Conservation (phyloP, 768 basidiomycete species). For the Rubroboletus pulcherrimus region DNA sequence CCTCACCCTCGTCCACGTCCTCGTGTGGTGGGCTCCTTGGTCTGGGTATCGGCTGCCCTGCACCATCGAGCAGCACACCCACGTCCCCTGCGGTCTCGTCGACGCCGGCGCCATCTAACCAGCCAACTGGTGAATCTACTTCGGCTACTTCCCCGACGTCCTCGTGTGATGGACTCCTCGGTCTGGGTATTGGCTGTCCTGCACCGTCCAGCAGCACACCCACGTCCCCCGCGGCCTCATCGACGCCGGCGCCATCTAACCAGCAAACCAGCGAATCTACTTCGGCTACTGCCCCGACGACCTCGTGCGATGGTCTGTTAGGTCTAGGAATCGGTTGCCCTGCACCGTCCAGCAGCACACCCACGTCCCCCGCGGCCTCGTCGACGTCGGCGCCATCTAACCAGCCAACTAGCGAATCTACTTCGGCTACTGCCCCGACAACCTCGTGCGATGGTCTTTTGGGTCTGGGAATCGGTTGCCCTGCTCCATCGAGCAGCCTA, state of each 20-base stretch:
- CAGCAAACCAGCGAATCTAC: background rate
- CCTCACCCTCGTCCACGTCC: background rate
- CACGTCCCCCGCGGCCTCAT: background rate
- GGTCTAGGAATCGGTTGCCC: background rate
- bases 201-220: background rate
- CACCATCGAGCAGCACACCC: background rate
- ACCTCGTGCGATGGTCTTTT: slow-evolving; percentile 7
- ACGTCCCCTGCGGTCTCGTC: background rate
- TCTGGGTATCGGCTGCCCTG: background rate
- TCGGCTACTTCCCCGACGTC: background rate
- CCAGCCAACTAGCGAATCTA: background rate
- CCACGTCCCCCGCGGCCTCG: background rate
- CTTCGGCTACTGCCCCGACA: background rate
- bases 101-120: background rate
- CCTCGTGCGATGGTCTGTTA: background rate
- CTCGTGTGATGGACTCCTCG: background rate
- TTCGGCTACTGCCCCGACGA: background rate
- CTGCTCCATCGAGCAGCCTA: background rate
- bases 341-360: background rate
- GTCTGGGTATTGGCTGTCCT: background rate
- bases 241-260: background rate
- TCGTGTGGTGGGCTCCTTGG: background rate
- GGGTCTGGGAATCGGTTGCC: background rate
- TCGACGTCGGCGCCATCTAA: background rate
- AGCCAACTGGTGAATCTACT: background rate